phyloP scores from a whole-genome alignment of 768 basidiomycete species.

The Hericium erinaceus region DNA sequence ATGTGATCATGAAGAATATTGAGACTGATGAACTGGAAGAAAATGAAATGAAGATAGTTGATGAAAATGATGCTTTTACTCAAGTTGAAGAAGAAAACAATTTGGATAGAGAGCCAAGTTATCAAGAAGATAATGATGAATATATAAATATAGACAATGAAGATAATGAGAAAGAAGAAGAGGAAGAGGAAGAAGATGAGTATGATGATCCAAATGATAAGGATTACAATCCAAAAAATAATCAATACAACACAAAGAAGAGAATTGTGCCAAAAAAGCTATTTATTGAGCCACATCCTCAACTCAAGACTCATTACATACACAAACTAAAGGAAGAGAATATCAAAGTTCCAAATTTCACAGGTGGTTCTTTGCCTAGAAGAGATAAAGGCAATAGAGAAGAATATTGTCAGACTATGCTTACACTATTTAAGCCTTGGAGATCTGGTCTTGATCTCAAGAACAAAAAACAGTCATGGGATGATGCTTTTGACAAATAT shows the following conservation, averaged over 20 bases:
- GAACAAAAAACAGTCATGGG: conserved; percentile 14
- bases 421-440: conserved; percentile 10
- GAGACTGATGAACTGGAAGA: too few relatives aligned
- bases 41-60: background rate
- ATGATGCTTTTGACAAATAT: conserved; percentile 13
- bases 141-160: background rate
- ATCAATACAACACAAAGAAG: background rate
- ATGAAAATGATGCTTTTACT: background rate
- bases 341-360: conserved; percentile 20
- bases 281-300: conserved; percentile 17
- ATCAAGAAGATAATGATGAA: background rate
- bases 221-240: background rate
- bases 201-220: background rate
- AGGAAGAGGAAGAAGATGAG: background rate
- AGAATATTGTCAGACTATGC: conserved; percentile 12
- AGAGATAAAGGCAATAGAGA: conserved; percentile 17
- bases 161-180: background rate
- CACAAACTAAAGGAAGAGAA: background rate
- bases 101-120: too few relatives aligned
- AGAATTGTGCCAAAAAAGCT: background rate
- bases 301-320: conserved; percentile 16
- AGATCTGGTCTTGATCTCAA: conserved; percentile 4
- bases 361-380: conserved; percentile 21
- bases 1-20: too few relatives aligned
- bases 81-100: too few relatives aligned